phyloP scores from a whole-genome alignment of 1,139 yeast species.

The Taphrina betulina region DNA sequence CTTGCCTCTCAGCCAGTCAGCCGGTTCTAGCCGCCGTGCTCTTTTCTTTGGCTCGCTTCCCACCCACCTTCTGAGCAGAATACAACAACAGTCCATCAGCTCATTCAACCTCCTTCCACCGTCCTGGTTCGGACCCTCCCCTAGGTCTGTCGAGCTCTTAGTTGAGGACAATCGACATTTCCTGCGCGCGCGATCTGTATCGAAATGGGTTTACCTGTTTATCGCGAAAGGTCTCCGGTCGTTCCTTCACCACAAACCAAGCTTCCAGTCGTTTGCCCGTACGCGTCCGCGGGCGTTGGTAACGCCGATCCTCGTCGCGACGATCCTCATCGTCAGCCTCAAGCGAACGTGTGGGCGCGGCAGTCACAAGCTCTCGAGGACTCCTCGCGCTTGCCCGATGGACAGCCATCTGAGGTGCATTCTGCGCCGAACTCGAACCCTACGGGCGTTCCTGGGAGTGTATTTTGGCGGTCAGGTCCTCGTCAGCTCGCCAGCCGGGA shows the following conservation, averaged over 20 bases:
- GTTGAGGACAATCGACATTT: slow-evolving; percentile 18
- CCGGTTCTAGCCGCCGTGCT: too few relatives aligned
- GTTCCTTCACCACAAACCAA: background rate
- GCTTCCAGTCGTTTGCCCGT: slow-evolving; percentile 16
- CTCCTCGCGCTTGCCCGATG: background rate
- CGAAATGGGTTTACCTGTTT: slow-evolving; percentile 18
- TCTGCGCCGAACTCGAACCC: too few relatives aligned
- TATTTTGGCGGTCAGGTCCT: background rate
- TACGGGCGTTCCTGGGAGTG: too few relatives aligned
- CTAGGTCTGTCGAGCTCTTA: slow-evolving; percentile 23
- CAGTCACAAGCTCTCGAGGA: background rate
- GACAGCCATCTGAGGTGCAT: background rate
- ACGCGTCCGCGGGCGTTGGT: background rate
- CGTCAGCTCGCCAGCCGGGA: slow-evolving; percentile 4
- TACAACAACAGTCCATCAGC: too few relatives aligned
- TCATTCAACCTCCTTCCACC: too few relatives aligned
- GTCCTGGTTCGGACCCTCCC: too few relatives aligned
- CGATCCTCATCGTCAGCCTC: too few relatives aligned
- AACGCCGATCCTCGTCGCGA: too few relatives aligned
- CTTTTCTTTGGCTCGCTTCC: too few relatives aligned
- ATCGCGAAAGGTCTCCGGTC: slow-evolving; percentile 4
- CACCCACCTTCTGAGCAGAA: too few relatives aligned
- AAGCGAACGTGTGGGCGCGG: too few relatives aligned
- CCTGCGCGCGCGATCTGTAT: background rate
- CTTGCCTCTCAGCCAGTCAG: too few relatives aligned